Base-by-base conservation (phyloP, 2,329 filamentous ascomycete species). In the Huntiella decipiens region DNA sequence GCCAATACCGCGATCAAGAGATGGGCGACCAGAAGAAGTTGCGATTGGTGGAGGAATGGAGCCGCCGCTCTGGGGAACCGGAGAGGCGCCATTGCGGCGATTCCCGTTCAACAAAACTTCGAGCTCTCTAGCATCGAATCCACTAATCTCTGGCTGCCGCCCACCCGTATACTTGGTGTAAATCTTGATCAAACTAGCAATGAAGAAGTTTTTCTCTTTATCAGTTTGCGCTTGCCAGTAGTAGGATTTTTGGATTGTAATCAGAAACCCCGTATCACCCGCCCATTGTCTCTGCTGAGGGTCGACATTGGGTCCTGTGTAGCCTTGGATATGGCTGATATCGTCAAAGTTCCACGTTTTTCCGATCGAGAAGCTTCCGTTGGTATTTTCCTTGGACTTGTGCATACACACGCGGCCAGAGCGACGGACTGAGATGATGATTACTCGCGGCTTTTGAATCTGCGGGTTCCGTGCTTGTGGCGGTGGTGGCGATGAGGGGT, bases 171-270 rank as follows among this genome's bases (percentile, higher is more conserved):
- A 98, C 63, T 96, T 98, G 55, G 79, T 79, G 60, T 83, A 98
- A 53, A 98, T 95, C 62, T 96, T 98, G 57, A 96, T 77, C 54
- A 96, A 64, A 61, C 87, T 95, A 32, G 83, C 86, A 56, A 98
- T 91, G 62, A 98, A 98, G 64, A 96, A 96, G 58, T 94, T 88
- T 68, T 95, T 96, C 63, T 98, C 91, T 65, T 95, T 95, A 45
- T 83, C 73, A 1, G 84, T 91, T 52, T 85, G 79, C 32, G 91
- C 86, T 61, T 93, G 77, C 91, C 91, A 98, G 61, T 91, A 98
- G 63, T 98, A 98, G 0, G 86, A 82, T 61, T 98, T 98, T 19
- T 82, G 80, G 22, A 98, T 73, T 1, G 79, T 91, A 43, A 96
- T 84, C 19, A 81, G 68, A 57, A 98, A 96, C 12, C 91, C 91